Conservation (phyloP, 2,329 filamentous ascomycete genomes). For the Sarocladiaceae sp. region DNA sequence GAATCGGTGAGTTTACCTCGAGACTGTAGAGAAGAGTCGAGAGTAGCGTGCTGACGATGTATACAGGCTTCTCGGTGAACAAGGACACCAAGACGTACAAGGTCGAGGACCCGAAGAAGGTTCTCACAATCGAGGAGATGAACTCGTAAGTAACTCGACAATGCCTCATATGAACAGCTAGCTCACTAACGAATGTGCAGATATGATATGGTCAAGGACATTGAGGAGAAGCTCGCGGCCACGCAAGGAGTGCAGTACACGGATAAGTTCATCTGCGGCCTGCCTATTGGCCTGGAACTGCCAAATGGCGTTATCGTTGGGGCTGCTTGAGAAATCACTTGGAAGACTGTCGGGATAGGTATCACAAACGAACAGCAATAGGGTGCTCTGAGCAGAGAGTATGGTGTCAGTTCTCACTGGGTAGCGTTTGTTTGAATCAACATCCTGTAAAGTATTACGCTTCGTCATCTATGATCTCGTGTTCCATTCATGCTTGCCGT, state of each 20-base stretch:
- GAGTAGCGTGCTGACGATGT: background rate
- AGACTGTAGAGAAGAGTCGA: too few species aligned
- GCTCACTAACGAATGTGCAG: too few species aligned
- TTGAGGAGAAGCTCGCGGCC: conserved; percentile 41
- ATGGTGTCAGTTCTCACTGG: too few species aligned
- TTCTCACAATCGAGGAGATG: conserved; percentile 64
- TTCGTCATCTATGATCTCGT: too few species aligned
- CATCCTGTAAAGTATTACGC: too few species aligned
- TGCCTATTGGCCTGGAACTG: conserved; percentile 41
- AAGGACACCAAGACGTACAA: conserved; percentile 50
- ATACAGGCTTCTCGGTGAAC: conserved; percentile 54
- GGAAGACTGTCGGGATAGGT: background rate
- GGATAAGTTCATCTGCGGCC: conserved; percentile 33
- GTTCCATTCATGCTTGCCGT: too few species aligned
- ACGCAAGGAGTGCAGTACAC: conserved; percentile 26
- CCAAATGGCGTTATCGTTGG: conserved; percentile 40
- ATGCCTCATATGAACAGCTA: too few species aligned
- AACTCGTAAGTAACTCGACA: too few species aligned
- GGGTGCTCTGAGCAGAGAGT: background rate
- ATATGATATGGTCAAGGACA: conserved; percentile 53
- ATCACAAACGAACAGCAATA: background rate
- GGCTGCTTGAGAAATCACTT: conserved; percentile 7
- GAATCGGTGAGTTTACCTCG: conserved; percentile 50
- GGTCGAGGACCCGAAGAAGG: conserved; percentile 54
- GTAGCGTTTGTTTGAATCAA: too few species aligned